Conservation (phyloP, 176 grass and related monocot genomes). For the Avena atlantica region DNA sequence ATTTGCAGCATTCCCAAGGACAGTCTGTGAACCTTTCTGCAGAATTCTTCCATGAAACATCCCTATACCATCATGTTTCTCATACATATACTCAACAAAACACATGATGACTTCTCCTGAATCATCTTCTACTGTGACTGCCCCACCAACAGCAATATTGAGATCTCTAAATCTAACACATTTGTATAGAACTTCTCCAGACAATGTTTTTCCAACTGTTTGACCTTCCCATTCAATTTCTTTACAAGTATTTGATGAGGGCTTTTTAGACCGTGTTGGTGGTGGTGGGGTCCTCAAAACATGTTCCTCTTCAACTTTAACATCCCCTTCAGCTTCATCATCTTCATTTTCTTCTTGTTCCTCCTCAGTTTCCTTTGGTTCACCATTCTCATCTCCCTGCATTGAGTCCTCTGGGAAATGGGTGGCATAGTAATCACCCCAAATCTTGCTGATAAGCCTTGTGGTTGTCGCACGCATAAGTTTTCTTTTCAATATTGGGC, state of each 20-base stretch:
- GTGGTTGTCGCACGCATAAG: slow-evolving; percentile 93
- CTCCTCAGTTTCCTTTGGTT: slow-evolving; percentile 58
- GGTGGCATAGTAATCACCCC: slow-evolving; percentile 73
- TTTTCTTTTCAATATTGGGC: slow-evolving; percentile 56
- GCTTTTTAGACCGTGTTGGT: slow-evolving; percentile 37
- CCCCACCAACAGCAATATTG: slow-evolving; percentile 48
- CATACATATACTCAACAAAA: slow-evolving; percentile 72
- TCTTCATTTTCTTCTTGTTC: slow-evolving; percentile 70
- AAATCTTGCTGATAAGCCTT: slow-evolving; percentile 72
- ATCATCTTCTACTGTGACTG: slow-evolving; percentile 59
- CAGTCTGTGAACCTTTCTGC: slow-evolving; percentile 56
- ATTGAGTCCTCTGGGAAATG: slow-evolving; percentile 73
- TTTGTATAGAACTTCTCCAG: slow-evolving; percentile 63
- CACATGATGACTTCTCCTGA: slow-evolving; percentile 53
- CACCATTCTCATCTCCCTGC: slow-evolving; percentile 46
- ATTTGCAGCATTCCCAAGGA: slow-evolving; percentile 86
- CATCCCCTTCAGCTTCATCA: slow-evolving; percentile 72
- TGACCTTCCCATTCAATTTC: slow-evolving; percentile 60
- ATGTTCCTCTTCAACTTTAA: slow-evolving; percentile 38
- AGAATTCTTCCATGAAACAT: slow-evolving; percentile 70
- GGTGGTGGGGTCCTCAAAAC: slow-evolving; percentile 27
- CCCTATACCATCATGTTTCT: slow-evolving; percentile 61
- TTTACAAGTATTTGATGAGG: slow-evolving; percentile 18
- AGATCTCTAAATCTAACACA: slow-evolving; percentile 47
- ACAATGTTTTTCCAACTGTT: slow-evolving; percentile 51